These are phyloP conservation scores for Sporothrix protearum DNA, from an alignment of 2,329 filamentous ascomycete genomes.

Conservation along the genomic window DNA sequence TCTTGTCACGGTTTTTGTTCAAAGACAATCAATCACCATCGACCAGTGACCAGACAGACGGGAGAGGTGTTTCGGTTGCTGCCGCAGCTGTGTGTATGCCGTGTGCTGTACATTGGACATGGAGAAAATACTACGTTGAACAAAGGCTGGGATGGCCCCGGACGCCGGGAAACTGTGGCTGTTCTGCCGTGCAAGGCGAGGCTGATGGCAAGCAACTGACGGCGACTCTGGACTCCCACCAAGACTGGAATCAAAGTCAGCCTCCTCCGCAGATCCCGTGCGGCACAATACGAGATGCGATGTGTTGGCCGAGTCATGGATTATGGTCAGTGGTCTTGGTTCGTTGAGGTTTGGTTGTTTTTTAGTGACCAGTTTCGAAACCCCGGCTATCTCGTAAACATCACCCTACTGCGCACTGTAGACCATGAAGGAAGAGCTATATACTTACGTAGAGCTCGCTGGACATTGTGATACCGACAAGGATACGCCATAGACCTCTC, in stretches of 20 bases:
- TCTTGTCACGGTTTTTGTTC: background rate
- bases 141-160: background rate
- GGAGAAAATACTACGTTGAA: background rate
- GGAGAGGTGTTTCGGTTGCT: background rate
- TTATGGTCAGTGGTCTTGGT: background rate
- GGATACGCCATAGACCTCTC: background rate
- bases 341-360: background rate
- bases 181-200: background rate
- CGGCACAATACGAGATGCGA: background rate
- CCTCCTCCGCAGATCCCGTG: background rate
- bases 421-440: background rate
- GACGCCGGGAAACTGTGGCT: background rate
- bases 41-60: background rate
- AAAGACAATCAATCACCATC: background rate
- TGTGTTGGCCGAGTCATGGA: background rate
- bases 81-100: background rate
- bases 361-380: background rate
- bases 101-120: background rate
- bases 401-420: too few species aligned
- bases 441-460: too few species aligned
- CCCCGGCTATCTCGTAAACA: background rate
- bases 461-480: too few species aligned
- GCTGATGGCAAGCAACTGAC: background rate
- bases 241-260: background rate
- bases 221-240: background rate